Evolutionary conservation across 148 eudicot genomes (phyloP), one percentile per base, ranked within the genome.

Genomic region (Dysphania ambrosioides): DNA sequence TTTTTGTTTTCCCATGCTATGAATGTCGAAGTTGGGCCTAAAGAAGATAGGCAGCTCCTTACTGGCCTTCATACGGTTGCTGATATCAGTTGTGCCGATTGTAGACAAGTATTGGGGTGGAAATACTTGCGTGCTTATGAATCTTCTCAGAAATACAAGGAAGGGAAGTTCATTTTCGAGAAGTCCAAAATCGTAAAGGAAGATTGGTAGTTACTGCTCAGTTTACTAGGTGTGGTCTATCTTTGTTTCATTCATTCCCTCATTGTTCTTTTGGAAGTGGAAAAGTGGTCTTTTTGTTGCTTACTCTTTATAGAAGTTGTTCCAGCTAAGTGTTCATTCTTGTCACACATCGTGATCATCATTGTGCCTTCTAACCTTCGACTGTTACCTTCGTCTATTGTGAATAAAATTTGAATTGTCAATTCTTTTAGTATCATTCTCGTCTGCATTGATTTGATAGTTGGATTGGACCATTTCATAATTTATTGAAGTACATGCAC

Each of bases 11-110:
- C 89, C 24, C 89, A 87, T 49, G 87, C 79, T 15, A 87, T 87
- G 89, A 87, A 87, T 66, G 72, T 87, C 49, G 79, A 67, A 34
- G 74, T 78, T 55, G 89, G 89, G 13, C 71, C 82, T 16, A 84
- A 80, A 75, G 89, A 87, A 68, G 86, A 87, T 73, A 75, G 86
- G 57, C 59, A 75, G 44, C 86, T 87, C 44, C 73, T 87, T 86
- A 87, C 89, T 26, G 89, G 89, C 68, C 81, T 84, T 4, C 89
- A 87, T 76, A 87, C 86, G 4, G 89, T 87, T 53, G 89, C 89
- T 31, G 89, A 87, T 64, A 77, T 87, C 51, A 44, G 65, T 63
- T 87, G 89, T 74, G 81, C 76, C 4, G 89, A 87, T 79, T 87
- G 89, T 49, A 64, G 72, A 11, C 78, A 82, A 76, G 82, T 87